Evolutionary conservation across 2,329 filamentous ascomycete species (phyloP), one percentile per base, ranked within the genome.

Genomic region (Arthrobotrys musiformis): DNA sequence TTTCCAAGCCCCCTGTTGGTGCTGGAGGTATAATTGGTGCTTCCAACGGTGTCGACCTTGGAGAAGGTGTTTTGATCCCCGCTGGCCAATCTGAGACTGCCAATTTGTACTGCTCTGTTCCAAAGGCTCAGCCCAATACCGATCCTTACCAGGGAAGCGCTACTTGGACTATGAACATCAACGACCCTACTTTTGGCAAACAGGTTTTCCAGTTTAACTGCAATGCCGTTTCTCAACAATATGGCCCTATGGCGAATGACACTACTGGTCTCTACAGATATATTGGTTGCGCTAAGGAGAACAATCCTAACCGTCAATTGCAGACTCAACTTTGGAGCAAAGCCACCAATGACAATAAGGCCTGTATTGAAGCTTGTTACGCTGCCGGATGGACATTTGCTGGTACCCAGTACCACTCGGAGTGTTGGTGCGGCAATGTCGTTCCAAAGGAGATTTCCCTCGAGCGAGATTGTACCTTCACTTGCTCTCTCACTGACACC

Each of bases 1-100:
- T 90, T 1, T 90, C 88, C 0, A 90, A 90, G 80, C 87, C 88
- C 2, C 88, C 88, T 0, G 84, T 88, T 1, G 76, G 79, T 24
- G 79, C 82, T n/a, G 86, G 87, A 1, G 85, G 89, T 22, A 85
- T 90, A 42, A 56, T 78, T 19, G 84, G 85, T 19, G 86, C 88
- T 0, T 84, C 84, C 11, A 90, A 89, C 80, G 84, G 86, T 17
- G 78, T 80, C 44, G 79, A 80, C 62, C 84, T 88, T 7, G 88
- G 89, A 56, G 88, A 90, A 79, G 88, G 88, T 1, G 87, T 86
- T 0, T 82, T 83, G 0, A 82, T 90, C 0, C 81, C 82, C 0
- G 85, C 87, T 0, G 87, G 87, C 0, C 80, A 88, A 79, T 88
- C 84, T 54, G 84, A 84, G 1, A 87, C 85, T 0, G 88, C 88